Conservation (phyloP, 2,329 filamentous ascomycete genomes). For the Ophiostoma sp. region DNA sequence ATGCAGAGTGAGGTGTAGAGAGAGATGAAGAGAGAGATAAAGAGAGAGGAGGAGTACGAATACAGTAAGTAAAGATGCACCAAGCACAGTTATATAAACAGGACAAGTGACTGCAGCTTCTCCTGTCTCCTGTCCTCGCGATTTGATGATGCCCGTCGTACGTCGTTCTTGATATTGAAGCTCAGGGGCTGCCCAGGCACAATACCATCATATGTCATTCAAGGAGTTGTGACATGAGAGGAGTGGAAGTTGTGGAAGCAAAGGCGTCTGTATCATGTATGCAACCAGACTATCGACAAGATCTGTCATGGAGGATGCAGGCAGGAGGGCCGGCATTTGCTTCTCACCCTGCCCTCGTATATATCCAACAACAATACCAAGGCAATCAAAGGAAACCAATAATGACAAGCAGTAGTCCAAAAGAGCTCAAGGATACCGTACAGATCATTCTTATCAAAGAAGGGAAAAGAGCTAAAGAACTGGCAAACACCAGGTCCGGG, state of each 20-base stretch:
- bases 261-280: neutral
- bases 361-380: slow-evolving; percentile 6
- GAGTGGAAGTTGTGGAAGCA: neutral
- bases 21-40: neutral
- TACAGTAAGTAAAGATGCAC: neutral
- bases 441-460: neutral
- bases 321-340: neutral
- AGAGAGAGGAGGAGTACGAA: neutral
- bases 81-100: neutral
- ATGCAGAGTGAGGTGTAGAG: neutral
- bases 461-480: too few relatives aligned
- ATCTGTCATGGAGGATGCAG: neutral
- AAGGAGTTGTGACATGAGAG: neutral
- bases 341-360: neutral
- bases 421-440: neutral
- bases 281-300: slow-evolving; percentile 6
- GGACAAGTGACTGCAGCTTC: neutral
- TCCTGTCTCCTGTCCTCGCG: neutral
- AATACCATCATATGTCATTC: neutral
- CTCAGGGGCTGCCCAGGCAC: slow-evolving; percentile 1
- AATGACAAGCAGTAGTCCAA: neutral
- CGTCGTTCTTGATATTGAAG: neutral
- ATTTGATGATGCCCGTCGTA: neutral
- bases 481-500: neutral
- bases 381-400: neutral